A percentile compares a stretch with the other conserved stretches of the same genome.
phyloP scores from a whole-genome alignment of 805 yeast species.

The Starmerella bombicola region DNA sequence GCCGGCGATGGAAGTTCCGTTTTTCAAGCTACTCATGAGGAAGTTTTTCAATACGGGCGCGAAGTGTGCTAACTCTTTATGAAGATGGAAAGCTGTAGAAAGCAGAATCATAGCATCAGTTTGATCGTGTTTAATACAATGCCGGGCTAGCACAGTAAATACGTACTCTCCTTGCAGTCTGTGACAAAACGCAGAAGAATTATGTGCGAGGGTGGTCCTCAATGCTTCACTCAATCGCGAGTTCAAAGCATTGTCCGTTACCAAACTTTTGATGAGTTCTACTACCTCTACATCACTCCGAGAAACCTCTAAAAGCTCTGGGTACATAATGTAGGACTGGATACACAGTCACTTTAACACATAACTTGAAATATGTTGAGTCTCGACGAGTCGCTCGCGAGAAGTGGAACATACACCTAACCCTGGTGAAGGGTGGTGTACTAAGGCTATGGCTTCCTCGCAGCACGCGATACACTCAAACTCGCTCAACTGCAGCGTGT shows the following conservation, averaged over 20 bases:
- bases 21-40: neutral
- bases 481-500: too few relatives aligned
- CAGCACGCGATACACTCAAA: too few relatives aligned
- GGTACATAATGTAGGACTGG: too few relatives aligned
- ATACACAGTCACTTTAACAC: too few relatives aligned
- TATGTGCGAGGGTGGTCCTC: neutral
- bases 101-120: conserved; percentile 1
- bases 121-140: conserved; percentile 1
- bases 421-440: too few relatives aligned
- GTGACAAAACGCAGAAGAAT: conserved; percentile 4
- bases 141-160: conserved; percentile 5
- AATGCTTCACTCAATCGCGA: neutral
- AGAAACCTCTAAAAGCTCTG: neutral
- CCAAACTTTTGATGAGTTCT: neutral
- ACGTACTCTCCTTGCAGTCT: conserved; percentile 11
- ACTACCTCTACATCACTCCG: conserved; percentile 1
- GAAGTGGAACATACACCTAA: too few relatives aligned
- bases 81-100: conserved; percentile 1
- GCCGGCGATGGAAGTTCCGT: conserved; percentile 7
- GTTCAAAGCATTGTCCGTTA: neutral
- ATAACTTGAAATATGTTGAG: too few relatives aligned
- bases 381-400: too few relatives aligned
- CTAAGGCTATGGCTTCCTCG: too few relatives aligned
- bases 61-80: conserved; percentile 7
- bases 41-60: conserved; percentile 1